Conservation (phyloP, 768 basidiomycete species). For the Piloderma croceum region DNA sequence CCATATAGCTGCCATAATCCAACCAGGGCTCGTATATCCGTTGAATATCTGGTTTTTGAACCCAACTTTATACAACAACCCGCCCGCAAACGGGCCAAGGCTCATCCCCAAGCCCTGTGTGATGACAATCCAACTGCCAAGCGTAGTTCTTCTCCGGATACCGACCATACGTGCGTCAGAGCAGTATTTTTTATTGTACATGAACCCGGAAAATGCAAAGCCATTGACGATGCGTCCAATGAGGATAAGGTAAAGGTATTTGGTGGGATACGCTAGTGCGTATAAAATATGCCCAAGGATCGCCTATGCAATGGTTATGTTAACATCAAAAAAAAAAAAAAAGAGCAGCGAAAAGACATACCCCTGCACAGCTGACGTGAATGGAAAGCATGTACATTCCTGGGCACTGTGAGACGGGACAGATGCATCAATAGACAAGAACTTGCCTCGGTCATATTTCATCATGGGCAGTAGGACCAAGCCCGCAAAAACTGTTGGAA, state of each 20-base stretch:
- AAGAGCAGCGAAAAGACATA: not conserved
- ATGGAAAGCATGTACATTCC: not conserved
- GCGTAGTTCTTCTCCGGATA: constrained; percentile 53
- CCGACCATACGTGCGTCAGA: constrained; percentile 65
- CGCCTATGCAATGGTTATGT: constrained; percentile 41
- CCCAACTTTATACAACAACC: constrained; percentile 55
- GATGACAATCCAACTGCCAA: constrained; percentile 58
- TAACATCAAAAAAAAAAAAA: not conserved
- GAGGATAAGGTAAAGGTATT: constrained; percentile 64
- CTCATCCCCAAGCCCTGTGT: constrained; percentile 60
- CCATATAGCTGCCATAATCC: constrained; percentile 57
- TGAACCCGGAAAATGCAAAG: constrained; percentile 51
- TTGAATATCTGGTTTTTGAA: constrained; percentile 55
- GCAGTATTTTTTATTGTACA: constrained; percentile 68
- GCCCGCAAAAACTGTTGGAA: constrained; percentile 55
- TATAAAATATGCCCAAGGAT: constrained; percentile 56
- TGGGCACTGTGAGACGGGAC: not conserved
- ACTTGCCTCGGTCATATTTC: constrained; percentile 49
- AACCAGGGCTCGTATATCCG: constrained; percentile 61
- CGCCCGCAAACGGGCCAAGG: constrained; percentile 59
- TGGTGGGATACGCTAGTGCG: constrained; percentile 51
- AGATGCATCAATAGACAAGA: not conserved
- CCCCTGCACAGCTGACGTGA: too few relatives aligned
- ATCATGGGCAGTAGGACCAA: constrained; percentile 52
- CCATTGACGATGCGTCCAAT: constrained; percentile 64